Base-by-base conservation (phyloP, 2,329 filamentous ascomycete species). In the Claviceps purpurea region DNA sequence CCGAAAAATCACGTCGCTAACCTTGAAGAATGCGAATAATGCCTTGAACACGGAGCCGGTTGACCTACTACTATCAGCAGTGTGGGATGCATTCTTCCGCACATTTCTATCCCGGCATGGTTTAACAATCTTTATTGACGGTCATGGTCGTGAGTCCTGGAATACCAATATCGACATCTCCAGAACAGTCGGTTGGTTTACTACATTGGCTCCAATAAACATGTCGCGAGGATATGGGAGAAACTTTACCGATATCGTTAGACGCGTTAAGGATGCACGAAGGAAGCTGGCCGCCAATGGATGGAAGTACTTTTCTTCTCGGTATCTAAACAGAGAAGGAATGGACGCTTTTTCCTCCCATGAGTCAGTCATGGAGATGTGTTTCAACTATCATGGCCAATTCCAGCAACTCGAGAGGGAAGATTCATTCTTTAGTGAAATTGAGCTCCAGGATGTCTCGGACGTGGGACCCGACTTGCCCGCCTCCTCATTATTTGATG, bases 171-270 rank as follows among this genome's bases (percentile, higher is more conserved):
- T 66, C n/a, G 64, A 70, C 52, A 51, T 65, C 1, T 62, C 64
- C 5, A 47, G 60, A 20, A 69, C 66, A 2, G 65, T 69, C 1
- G 68, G 68, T 6, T 70, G 67, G 67, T 70, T 69, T 53, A 68
- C 68, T 0, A 64, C 63, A 1, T 55, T 69, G 30, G 59, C 55
- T 22, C 66, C 67, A 0, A 52, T 65, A 13, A 48, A 51, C 1
- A 38, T 55, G n/a, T 44, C 30, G 4, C 30, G 46, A 16, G n/a
- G 13, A 10, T 34, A 20, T 30, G 20, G 34, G 13, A 39, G 22
- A 8, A n/a, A 43, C 6, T 38, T 3, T 11, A 42, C 16, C 16
- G 37, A 46, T 13, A n/a, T 34, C 44, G 42, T 47, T 8, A 48
- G 45, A 38, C 44, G 38, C 10, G 30, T 47, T 18, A 51, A 50